Evolutionary conservation across 2,329 filamentous ascomycete species (phyloP).

Genomic region (Penicillium italicum): DNA sequence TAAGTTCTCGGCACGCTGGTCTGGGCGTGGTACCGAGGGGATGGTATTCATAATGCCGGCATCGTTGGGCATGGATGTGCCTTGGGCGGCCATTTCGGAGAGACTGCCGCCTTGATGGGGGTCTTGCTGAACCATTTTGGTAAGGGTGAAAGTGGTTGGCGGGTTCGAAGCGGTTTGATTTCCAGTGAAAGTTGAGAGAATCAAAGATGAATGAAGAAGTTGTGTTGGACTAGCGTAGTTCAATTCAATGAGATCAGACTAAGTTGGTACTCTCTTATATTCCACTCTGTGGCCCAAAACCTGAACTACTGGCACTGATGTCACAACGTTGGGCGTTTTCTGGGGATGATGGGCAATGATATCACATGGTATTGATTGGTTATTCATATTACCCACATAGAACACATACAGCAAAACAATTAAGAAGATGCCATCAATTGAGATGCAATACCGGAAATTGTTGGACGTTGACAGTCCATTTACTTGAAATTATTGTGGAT

Average conservation of each 20-base stretch:
- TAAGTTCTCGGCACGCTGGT: constrained; percentile 39
- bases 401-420: neutral
- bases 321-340: constrained; percentile 5
- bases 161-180: neutral
- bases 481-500: neutral
- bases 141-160: neutral
- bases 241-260: neutral
- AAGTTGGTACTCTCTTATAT: neutral
- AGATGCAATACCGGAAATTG: neutral
- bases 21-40: constrained; percentile 48
- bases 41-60: constrained; percentile 46
- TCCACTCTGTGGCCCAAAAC: neutral
- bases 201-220: neutral
- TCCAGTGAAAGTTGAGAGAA: neutral
- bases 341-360: constrained; percentile 22
- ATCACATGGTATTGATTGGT: constrained; percentile 14
- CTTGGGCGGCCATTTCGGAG: constrained; percentile 39
- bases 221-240: neutral
- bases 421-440: neutral
- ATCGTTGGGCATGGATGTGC: constrained; percentile 46
- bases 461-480: neutral
- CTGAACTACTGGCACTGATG: constrained; percentile 11
- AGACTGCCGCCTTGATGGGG: constrained; percentile 38
- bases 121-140: constrained; percentile 22
- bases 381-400: neutral